A percentile compares a stretch with the other conserved stretches of the same genome.
These are phyloP conservation scores for Alternaria gaisen DNA, from an alignment of 2,329 filamentous ascomycete genomes.

Conservation along the genomic window DNA sequence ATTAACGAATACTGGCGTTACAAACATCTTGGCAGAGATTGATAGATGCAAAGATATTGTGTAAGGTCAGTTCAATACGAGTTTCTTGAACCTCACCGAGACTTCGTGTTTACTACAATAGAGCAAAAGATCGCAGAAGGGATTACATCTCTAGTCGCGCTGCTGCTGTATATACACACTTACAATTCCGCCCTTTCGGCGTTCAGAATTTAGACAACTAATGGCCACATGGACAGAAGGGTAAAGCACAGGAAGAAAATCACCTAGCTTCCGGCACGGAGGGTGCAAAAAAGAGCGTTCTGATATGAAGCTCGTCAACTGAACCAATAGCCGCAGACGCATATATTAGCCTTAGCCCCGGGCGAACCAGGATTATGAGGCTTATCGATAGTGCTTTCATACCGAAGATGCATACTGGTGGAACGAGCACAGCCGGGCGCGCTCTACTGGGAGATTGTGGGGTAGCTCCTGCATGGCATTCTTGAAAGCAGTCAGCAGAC, in stretches of 20 bases:
- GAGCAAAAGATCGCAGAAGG: conserved; percentile 2
- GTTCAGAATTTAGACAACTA: conserved; percentile 5
- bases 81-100: not conserved
- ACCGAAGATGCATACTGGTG: conserved; percentile 25
- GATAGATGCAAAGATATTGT: not conserved
- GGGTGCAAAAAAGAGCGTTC: conserved; percentile 25
- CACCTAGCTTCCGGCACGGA: conserved; percentile 23
- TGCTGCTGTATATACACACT: conserved; percentile 23
- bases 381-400: conserved; percentile 41
- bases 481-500: conserved; percentile 15
- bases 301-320: conserved; percentile 28
- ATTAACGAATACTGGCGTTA: conserved; percentile 22
- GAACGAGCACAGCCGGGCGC: conserved; percentile 31
- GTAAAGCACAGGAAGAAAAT: conserved; percentile 20
- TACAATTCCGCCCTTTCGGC: not conserved
- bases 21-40: conserved; percentile 26
- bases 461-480: conserved; percentile 19
- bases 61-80: not conserved
- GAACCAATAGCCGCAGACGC: conserved; percentile 21
- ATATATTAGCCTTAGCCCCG: conserved; percentile 29
- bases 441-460: conserved; percentile 17
- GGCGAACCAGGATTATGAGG: conserved; percentile 23
- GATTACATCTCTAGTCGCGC: conserved; percentile 6
- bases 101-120: not conserved
- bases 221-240: conserved; percentile 16